Conservation (phyloP, 306 rosid genomes). For the Cucurbita ficifolia region DNA sequence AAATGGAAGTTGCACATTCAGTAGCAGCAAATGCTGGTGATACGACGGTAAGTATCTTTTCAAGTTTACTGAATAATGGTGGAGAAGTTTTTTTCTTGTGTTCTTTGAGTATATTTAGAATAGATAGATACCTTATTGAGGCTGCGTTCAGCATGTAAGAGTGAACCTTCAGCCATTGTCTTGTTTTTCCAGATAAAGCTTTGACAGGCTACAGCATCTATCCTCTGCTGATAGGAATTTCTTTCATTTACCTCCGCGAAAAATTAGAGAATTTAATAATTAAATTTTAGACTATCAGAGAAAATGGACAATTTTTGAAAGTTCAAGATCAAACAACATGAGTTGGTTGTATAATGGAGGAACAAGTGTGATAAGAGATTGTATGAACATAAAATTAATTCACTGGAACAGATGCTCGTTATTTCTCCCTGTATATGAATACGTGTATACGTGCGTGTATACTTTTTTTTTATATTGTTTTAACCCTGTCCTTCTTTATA, state of each 20-base stretch:
- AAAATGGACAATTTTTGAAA: background rate
- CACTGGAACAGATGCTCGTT: background rate
- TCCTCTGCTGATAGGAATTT: too few relatives aligned
- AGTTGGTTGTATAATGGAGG: background rate
- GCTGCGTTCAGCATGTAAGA: too few relatives aligned
- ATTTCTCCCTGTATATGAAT: background rate
- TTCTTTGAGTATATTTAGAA: background rate
- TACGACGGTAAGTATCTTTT: slow-evolving; percentile 40
- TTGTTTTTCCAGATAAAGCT: too few relatives aligned
- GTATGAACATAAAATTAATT: background rate
- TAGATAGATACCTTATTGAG: background rate
- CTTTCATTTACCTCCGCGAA: background rate
- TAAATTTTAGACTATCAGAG: background rate
- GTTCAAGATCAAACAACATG: background rate
- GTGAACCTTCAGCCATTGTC: too few relatives aligned
- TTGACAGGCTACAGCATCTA: too few relatives aligned
- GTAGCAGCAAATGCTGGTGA: slow-evolving; percentile 90
- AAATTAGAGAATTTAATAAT: background rate
- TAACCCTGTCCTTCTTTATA: too few relatives aligned
- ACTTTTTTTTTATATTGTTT: too few relatives aligned
- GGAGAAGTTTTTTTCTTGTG: background rate
- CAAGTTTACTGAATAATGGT: background rate
- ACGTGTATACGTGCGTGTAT: too few relatives aligned
- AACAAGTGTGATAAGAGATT: background rate
- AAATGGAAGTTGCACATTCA: slow-evolving; percentile 89